Base-by-base conservation (phyloP, 192 early-diverging fungal species). In the Rhizophagus prolifer region DNA sequence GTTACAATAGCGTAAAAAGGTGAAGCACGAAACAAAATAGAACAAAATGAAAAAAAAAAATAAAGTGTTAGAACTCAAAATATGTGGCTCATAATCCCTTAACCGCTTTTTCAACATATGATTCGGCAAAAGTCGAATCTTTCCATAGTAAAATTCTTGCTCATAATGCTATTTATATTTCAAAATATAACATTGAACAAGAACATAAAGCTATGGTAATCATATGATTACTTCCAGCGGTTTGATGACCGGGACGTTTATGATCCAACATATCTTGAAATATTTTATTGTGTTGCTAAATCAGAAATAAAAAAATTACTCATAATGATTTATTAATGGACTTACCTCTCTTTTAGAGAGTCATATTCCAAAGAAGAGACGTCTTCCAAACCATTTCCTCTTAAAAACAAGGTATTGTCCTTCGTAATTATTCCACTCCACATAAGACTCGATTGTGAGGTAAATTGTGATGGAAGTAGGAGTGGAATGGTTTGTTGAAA, bases 341-440 rank as follows among this genome's bases (percentile, higher is more conserved):
- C 59, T 21, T 62, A 75, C 74, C 74, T 75, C 8, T 75, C 74
- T 10, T 58, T 38, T 62, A 66, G 25, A 6, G 30, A 62, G 8
- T 30, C 44, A 9, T 31, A 60, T 26, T 75, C 54, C 16, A 75
- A 31, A 21, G 36, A 38, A 38, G 36, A 38, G 36, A 38, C 7
- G 5, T 34, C 3, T 19, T 75, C 54, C 8, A 75, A 31, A 30
- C 28, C 62, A 47, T 65, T 75, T 26, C 74, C 74, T 65, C 66
- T 65, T 19, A 75, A 47, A 65, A 75, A 75, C 3, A 75, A 54
- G 0, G 41, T 65, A 3, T 19, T 23, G 12, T 75, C 47, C 2
- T 0, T 44, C 28, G 38, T 46, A 1, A 58, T 60, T 0, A 75
- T 47, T 0, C 74, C 62, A 3, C 66, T 36, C 61, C 26, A 75